Evolutionary conservation across 208 protist genomes (phyloP), one percentile per base, ranked within the genome.

Genomic region (Herpetomonas samuelpessoai): DNA sequence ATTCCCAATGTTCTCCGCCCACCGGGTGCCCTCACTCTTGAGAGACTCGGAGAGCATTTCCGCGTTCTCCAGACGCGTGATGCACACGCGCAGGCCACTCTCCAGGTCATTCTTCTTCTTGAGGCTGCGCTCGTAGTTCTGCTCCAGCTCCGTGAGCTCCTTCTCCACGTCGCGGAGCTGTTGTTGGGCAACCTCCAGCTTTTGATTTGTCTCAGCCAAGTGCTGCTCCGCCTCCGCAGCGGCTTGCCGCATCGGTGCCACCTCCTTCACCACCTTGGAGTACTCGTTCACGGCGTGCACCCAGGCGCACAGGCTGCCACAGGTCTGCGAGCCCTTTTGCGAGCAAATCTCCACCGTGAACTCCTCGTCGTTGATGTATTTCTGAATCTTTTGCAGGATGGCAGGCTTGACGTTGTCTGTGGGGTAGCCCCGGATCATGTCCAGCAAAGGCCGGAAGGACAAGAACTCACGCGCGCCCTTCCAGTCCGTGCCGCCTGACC

Each of bases 251-350:
- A 98, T 98, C 26, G 98, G 98, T 29, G 95, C 96, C 9, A 98
- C 95, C 63, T 94, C 77, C 80, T 98, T 98, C n/a, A 97, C 91
- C 25, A 97, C 95, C 58, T 97, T 89, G 57, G 90, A 93, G 75
- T 97, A 98, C 68, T 93, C 82, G 68, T 98, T 88, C 56, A 99
- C 91, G n/a, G 97, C 97, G 57, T 89, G 80, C 66, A 97, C 88
- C 98, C 98, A 99, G 56, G 88, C 83, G 57, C 97, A 99, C 14
- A 99, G 83, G 46, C 87, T 95, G n/a, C 83, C 92, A 50, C 95
- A 97, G 26, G 98, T 98, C 68, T 92, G 77, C 26, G 94, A 98
- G 19, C 95, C 93, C 63, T 95, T 92, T 30, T 69, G 65, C 22
- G 97, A 97, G 52, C 88, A 90, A 27, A 88, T 88, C 63, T 98